These are phyloP conservation scores for Alternaria conjuncta DNA, from an alignment of 2,329 filamentous ascomycete genomes.

Conservation along the genomic window DNA sequence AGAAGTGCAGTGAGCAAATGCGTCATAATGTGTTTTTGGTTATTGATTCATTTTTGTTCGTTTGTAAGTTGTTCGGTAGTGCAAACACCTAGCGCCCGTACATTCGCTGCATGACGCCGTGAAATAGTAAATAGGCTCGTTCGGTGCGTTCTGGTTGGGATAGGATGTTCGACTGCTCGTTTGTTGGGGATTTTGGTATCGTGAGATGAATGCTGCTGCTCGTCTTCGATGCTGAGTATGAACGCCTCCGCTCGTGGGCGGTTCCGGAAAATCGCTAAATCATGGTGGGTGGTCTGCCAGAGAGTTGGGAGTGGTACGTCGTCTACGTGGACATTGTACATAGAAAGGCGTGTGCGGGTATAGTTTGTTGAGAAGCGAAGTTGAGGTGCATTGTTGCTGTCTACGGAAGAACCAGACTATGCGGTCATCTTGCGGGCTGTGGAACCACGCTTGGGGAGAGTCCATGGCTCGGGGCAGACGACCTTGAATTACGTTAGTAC, in stretches of 20 bases:
- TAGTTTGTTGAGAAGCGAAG: conserved; percentile 11
- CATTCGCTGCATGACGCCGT: background rate
- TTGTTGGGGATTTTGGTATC: background rate
- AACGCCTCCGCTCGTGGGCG: background rate
- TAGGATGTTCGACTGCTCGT: background rate
- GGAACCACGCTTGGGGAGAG: conserved; percentile 54
- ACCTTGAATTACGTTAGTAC: conserved; percentile 44
- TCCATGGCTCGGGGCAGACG: conserved; percentile 59
- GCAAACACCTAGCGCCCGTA: background rate
- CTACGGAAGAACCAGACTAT: conserved; percentile 6
- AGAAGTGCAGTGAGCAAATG: background rate
- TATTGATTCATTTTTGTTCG: background rate
- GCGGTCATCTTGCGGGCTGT: conserved; percentile 27
- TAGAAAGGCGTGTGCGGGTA: background rate
- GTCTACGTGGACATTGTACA: conserved; percentile 11
- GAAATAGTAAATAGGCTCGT: background rate
- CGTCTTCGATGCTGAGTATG: background rate
- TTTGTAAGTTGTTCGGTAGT: background rate
- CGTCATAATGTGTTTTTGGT: background rate
- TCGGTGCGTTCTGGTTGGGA: background rate
- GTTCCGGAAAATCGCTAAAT: conserved; percentile 8
- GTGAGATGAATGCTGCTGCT: background rate
- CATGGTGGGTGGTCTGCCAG: conserved; percentile 3
- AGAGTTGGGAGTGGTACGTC: background rate
- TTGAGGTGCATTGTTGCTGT: background rate